phyloP scores from a whole-genome alignment of 805 yeast genomes.

The Cyberlindnera samutprakarnensis region DNA sequence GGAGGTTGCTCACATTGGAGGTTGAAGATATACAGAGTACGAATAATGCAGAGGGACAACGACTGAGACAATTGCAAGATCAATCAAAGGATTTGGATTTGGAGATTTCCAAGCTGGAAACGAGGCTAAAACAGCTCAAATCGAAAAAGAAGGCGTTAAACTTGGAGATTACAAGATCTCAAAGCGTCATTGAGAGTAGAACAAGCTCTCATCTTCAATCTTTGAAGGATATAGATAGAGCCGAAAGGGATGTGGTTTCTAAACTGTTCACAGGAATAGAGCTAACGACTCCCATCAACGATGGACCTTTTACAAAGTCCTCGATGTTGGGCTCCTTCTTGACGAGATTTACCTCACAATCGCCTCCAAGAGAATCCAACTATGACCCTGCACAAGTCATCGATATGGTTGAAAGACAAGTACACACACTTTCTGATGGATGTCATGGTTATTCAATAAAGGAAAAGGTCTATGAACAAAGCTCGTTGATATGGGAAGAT shows the following conservation, averaged over 20 bases:
- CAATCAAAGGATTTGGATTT: slow-evolving; percentile 25
- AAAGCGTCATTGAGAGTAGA: slow-evolving; percentile 41
- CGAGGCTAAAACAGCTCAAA: slow-evolving; percentile 25
- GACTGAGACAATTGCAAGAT: slow-evolving; percentile 27
- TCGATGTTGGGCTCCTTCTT: slow-evolving; percentile 12
- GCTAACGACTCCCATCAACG: slow-evolving; percentile 1
- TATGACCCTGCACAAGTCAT: slow-evolving; percentile 7
- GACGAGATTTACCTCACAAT: slow-evolving; percentile 9
- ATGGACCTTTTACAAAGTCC: neutral
- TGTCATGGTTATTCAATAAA: slow-evolving; percentile 5
- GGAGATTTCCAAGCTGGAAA: slow-evolving; percentile 31
- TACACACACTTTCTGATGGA: slow-evolving; percentile 14
- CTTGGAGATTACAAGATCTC: slow-evolving; percentile 34
- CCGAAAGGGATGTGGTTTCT: slow-evolving; percentile 30
- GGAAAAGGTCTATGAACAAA: slow-evolving; percentile 11
- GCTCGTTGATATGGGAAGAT: slow-evolving; percentile 17
- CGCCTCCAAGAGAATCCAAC: slow-evolving; percentile 3
- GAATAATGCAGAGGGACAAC: slow-evolving; percentile 31
- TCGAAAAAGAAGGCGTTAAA: slow-evolving; percentile 26
- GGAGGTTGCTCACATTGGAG: slow-evolving; percentile 25
- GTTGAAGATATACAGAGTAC: slow-evolving; percentile 33
- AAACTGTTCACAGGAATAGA: slow-evolving; percentile 24
- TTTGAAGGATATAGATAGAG: slow-evolving; percentile 30
- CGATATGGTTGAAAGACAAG: slow-evolving; percentile 16
- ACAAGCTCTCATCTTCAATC: slow-evolving; percentile 35